These are phyloP conservation scores for Pyricularia sp. DNA, from an alignment of 2,329 filamentous ascomycete genomes.

Conservation along the genomic window DNA sequence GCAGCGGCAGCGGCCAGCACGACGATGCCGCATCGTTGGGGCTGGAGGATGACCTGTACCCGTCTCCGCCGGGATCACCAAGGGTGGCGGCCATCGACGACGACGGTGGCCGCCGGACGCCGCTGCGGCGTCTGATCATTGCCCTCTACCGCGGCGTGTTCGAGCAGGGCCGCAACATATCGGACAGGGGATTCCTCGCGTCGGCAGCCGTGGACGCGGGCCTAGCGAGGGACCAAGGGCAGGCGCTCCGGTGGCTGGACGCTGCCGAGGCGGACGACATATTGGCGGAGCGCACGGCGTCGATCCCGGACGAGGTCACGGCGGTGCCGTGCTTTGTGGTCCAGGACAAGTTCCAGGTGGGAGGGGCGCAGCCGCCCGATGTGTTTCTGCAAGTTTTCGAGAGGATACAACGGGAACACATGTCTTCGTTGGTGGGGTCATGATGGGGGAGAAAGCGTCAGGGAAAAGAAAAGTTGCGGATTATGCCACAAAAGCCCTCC, in stretches of 20 bases:
- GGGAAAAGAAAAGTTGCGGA: too few species aligned
- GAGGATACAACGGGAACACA: neutral
- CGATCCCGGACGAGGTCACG: conserved; percentile 29
- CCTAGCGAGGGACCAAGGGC: conserved; percentile 15
- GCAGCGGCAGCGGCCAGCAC: conserved; percentile 13
- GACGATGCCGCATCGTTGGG: neutral
- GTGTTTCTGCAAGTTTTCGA: conserved; percentile 61
- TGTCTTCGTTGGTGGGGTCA: conserved; percentile 2
- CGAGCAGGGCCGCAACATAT: conserved; percentile 29
- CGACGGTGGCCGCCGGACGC: neutral
- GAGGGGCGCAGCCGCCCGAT: conserved; percentile 59
- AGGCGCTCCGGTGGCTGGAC: conserved; percentile 16
- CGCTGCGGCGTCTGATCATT: conserved; percentile 23
- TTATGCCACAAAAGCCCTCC: too few species aligned
- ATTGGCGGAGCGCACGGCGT: conserved; percentile 9
- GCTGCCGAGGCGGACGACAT: conserved; percentile 7
- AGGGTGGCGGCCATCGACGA: neutral
- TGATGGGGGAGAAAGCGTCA: neutral
- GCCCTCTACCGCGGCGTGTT: conserved; percentile 33
- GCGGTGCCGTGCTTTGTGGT: conserved; percentile 70
- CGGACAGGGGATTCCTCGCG: conserved; percentile 28
- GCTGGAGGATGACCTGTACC: neutral
- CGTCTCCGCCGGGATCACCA: neutral
- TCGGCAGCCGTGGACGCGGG: conserved; percentile 21
- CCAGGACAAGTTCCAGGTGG: conserved; percentile 57